Evolutionary conservation across 768 basidiomycete genomes (phyloP), one percentile per base, ranked within the genome.

Genomic region (Termitomyces sp.): DNA sequence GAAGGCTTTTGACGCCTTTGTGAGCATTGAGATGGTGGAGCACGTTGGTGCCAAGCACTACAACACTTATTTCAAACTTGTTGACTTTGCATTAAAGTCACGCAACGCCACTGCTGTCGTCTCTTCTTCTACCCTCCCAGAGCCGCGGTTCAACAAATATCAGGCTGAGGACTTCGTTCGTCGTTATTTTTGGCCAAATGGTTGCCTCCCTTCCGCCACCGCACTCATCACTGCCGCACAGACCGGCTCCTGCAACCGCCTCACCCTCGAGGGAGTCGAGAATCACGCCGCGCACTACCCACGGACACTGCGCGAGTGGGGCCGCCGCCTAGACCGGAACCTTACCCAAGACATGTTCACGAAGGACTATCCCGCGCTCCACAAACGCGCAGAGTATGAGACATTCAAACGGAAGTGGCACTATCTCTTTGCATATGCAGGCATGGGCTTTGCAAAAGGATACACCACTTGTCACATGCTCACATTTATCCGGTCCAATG

Each of bases 281-380:
- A 95, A 94, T 66, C 89, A 91, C 59, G 84, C 86, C 47, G 83
- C 88, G 41, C 88, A 93, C 65, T 93, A 96, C 71, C 91, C 93
- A 29, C 86, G 92, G 48, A 96, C 93, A 23, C 80, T 96, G 18
- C 84, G 93, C 52, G 91, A 93, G 74, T 96, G 93, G 93, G 84
- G 84, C 29, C 77, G 86, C 29, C 82, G 91, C 27, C 83, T 95
- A 54, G 84, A 86, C 56, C 70, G 73, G 45, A 88, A 88, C 64
- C 67, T 85, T 36, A 74, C 75, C 12, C 84, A 84, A 59, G 84
- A 84, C 12, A 59, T 78, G 52, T 74, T 88, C 40, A 60, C 77
- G 40, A 72, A 73, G 56, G 82, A 84, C 54, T 82, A 87, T 64
- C 88, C 88, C 7, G 73, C 76, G 11, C 71, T 90, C 29, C 70